Percentiles rank a stretch among this genome's conserved stretches.
phyloP scores from a whole-genome alignment of 257 asterid genomes.

The Penstemon barbatus region DNA sequence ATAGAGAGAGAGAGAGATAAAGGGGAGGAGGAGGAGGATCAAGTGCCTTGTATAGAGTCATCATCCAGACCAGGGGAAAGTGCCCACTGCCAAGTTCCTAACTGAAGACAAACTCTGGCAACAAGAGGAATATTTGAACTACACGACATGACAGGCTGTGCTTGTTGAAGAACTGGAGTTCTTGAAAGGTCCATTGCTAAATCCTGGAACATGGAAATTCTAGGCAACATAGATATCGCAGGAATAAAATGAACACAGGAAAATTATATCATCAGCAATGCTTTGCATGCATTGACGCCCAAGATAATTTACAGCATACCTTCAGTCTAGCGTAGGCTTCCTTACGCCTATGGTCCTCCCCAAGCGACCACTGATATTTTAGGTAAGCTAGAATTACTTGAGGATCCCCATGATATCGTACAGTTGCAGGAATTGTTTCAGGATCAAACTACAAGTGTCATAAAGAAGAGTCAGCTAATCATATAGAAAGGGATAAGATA shows the following conservation, averaged over 20 bases:
- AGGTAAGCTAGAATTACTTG: constrained; percentile 93
- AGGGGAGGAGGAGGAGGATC: constrained; percentile 18
- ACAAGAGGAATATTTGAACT: constrained; percentile 69
- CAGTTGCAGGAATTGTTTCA: constrained; percentile 76
- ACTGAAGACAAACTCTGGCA: constrained; percentile 81
- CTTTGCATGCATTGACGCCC: constrained; percentile 10
- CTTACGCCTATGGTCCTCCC: constrained; percentile 92
- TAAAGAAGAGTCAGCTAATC: constrained; percentile 23
- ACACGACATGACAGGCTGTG: constrained; percentile 57
- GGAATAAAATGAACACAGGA: constrained; percentile 14
- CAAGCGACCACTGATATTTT: constrained; percentile 97
- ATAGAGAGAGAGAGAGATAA: neutral
- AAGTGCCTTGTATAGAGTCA: constrained; percentile 82
- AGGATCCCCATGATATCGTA: constrained; percentile 88
- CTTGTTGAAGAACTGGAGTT: constrained; percentile 59
- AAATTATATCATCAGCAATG: neutral
- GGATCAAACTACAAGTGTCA: constrained; percentile 76
- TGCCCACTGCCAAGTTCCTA: constrained; percentile 96
- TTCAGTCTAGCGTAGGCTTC: constrained; percentile 84
- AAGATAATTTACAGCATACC: constrained; percentile 46
- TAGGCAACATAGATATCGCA: constrained; percentile 29
- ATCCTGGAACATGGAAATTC: constrained; percentile 54
- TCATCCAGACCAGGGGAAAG: constrained; percentile 92
- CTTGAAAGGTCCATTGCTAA: constrained; percentile 85
- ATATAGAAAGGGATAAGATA: constrained; percentile 13